Evolutionary conservation across 2,329 filamentous ascomycete genomes (phyloP).

Genomic region (Ophiostoma ips): DNA sequence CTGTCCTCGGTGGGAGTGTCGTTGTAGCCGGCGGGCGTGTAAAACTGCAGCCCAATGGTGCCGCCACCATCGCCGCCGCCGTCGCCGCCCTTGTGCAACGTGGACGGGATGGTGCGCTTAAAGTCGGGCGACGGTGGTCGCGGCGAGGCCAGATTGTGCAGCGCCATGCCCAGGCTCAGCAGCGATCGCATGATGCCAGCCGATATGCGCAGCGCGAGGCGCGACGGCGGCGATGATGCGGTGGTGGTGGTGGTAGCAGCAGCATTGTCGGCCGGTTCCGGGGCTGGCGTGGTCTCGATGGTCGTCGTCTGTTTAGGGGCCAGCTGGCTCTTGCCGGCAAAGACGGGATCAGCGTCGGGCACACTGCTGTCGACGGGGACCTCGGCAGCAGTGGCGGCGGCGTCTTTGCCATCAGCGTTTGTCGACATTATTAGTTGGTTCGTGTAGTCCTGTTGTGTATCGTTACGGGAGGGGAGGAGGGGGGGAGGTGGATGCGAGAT

Average conservation of each 20-base stretch:
- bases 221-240: slow-evolving; percentile 19
- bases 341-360: neutral
- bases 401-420: too few species aligned
- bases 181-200: slow-evolving; percentile 53
- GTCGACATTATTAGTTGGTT: too few species aligned
- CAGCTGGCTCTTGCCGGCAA: slow-evolving; percentile 13
- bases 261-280: neutral
- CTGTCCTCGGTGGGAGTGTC: slow-evolving; percentile 3
- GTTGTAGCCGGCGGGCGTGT: slow-evolving; percentile 26
- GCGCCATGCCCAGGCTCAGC: slow-evolving; percentile 54
- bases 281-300: slow-evolving; percentile 1
- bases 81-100: slow-evolving; percentile 18
- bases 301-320: too few species aligned
- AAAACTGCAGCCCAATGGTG: slow-evolving; percentile 28
- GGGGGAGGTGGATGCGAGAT: too few species aligned
- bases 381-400: too few species aligned
- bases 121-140: slow-evolving; percentile 48
- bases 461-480: too few species aligned
- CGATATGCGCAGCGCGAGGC: slow-evolving; percentile 48
- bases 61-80: slow-evolving; percentile 8
- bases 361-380: too few species aligned
- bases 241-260: neutral
- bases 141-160: slow-evolving; percentile 49
- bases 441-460: too few species aligned
- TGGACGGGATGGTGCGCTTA: slow-evolving; percentile 37